phyloP scores from a whole-genome alignment of 345 rosid species.

The Noccaea caerulescens region DNA sequence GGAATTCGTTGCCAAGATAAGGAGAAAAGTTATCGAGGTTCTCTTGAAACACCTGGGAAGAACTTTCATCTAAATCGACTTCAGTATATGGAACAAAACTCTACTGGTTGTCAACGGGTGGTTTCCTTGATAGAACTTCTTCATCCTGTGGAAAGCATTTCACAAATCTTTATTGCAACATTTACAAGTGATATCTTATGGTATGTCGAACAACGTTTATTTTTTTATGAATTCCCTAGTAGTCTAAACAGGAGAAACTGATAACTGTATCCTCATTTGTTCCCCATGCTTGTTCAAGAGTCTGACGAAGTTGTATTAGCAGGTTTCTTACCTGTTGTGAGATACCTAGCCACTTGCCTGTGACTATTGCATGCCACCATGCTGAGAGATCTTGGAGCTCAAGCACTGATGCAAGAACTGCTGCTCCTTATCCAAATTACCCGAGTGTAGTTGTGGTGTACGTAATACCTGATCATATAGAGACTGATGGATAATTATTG shows the following conservation, averaged over 20 bases:
- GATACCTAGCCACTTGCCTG: conserved; percentile 76
- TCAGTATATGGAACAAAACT: conserved; percentile 49
- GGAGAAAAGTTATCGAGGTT: conserved; percentile 31
- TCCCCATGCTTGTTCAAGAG: conserved; percentile 25
- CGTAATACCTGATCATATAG: conserved; percentile 37
- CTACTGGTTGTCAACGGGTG: conserved; percentile 45
- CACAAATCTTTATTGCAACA: conserved; percentile 75
- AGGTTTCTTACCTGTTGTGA: conserved; percentile 80
- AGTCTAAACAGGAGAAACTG: conserved; percentile 6
- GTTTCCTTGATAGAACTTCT: conserved; percentile 82
- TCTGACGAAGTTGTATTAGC: conserved; percentile 36
- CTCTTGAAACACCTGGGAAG: conserved; percentile 60
- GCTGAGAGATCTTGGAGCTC: conserved; percentile 83
- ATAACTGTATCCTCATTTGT: conserved; percentile 6
- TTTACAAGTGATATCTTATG: conserved; percentile 84
- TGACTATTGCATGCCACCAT: conserved; percentile 86
- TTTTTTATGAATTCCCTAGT: not conserved
- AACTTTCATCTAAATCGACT: conserved; percentile 79
- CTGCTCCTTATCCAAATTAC: conserved; percentile 62
- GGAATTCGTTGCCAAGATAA: conserved; percentile 15
- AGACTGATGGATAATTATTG: not conserved
- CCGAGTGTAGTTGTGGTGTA: conserved; percentile 81
- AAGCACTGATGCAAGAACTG: conserved; percentile 60
- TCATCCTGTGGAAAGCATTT: conserved; percentile 66
- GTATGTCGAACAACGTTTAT: conserved; percentile 43